Evolutionary conservation across 192 early-diverging fungal species (phyloP).

Genomic region (Umbelopsis ramanniana): DNA sequence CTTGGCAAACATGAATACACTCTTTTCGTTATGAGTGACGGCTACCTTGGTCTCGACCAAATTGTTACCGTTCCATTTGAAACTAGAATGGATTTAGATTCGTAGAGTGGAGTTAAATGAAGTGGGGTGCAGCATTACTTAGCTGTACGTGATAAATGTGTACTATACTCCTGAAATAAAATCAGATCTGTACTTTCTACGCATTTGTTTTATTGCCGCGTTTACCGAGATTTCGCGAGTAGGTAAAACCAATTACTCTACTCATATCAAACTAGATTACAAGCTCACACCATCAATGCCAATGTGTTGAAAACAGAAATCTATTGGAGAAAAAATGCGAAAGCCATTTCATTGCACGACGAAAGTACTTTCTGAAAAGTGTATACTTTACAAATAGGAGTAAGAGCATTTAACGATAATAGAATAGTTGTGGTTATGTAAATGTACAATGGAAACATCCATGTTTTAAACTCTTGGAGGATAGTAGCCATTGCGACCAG

Average conservation of each 20-base stretch:
- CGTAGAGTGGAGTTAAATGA: background rate
- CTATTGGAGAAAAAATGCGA: no score
- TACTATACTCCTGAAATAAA: background rate
- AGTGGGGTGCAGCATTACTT: background rate
- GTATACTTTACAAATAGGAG: no score
- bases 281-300: no score
- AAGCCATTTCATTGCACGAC: no score
- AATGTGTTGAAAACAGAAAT: no score
- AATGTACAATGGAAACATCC: constrained; percentile 1
- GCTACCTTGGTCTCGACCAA: constrained; percentile 78
- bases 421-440: background rate
- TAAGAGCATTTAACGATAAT: background rate
- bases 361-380: no score
- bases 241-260: no score
- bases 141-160: background rate
- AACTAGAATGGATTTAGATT: constrained; percentile 31
- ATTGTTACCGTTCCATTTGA: constrained; percentile 52
- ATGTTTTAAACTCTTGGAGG: constrained; percentile 1
- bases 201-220: no score
- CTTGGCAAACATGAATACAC: constrained; percentile 60
- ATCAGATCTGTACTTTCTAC: background rate
- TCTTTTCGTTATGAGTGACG: constrained; percentile 75
- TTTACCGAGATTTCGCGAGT: no score
- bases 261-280: no score
- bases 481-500: constrained; percentile 17